Evolutionary conservation across 345 rosid genomes (phyloP).

Genomic region (Cardamine chenopodiifolia): DNA sequence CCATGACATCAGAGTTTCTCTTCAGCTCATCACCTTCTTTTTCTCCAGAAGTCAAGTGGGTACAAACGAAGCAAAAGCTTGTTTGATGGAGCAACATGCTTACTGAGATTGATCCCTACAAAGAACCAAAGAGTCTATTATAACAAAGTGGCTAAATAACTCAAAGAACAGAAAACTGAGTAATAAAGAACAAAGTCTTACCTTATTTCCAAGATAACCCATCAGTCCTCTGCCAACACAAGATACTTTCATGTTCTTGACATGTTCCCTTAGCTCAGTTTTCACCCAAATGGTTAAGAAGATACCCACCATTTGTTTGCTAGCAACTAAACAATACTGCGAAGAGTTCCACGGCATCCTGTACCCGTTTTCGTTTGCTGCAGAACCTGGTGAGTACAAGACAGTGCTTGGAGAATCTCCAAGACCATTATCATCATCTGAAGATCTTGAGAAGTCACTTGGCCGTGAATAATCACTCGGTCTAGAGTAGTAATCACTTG

Average conservation of each 20-base stretch:
- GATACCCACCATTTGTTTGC: constrained; percentile 97
- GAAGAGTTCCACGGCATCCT: constrained; percentile 71
- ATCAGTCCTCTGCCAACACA: constrained; percentile 97
- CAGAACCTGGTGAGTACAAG: constrained; percentile 70
- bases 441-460: constrained; percentile 91
- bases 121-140: constrained; percentile 20
- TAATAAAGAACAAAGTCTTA: constrained; percentile 31
- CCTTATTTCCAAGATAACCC: constrained; percentile 99
- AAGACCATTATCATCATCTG: constrained; percentile 89
- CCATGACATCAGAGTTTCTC: constrained; percentile 49
- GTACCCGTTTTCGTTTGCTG: constrained; percentile 65
- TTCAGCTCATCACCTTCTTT: constrained; percentile 48
- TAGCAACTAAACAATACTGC: constrained; percentile 85
- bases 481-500: constrained; percentile 44
- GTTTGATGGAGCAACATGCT: constrained; percentile 86
- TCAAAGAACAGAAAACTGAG: not conserved
- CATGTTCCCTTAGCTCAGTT: constrained; percentile 82
- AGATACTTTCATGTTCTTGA: constrained; percentile 93
- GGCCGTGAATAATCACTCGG: constrained; percentile 92
- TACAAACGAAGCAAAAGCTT: constrained; percentile 47
- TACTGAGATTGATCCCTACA: constrained; percentile 93
- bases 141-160: not conserved
- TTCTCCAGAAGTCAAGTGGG: constrained; percentile 46
- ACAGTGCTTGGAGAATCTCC: constrained; percentile 97
- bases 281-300: constrained; percentile 95